Conservation (phyloP, 2,329 filamentous ascomycete species). For the Orbilia ellipsospora region DNA sequence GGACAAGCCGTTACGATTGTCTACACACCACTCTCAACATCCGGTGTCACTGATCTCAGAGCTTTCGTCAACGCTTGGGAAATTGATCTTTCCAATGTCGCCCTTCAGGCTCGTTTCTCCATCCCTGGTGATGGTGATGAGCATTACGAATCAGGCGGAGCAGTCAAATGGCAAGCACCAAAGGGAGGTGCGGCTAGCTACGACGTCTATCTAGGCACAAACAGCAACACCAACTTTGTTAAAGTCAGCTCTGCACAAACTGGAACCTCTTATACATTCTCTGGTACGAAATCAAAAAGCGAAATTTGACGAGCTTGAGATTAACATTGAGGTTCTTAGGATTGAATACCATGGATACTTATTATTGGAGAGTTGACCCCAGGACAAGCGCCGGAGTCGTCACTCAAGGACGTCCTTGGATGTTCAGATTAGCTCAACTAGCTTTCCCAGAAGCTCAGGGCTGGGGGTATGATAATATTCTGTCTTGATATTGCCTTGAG, state of each 20-base stretch:
- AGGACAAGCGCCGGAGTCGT: slow-evolving; percentile 56
- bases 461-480: slow-evolving; percentile 57
- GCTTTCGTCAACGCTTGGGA: slow-evolving; percentile 61
- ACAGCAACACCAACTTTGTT: slow-evolving; percentile 40
- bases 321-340: slow-evolving; percentile 24
- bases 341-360: slow-evolving; percentile 58
- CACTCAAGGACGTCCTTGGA: slow-evolving; percentile 59
- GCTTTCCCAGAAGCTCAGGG: slow-evolving; percentile 63
- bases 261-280: slow-evolving; percentile 20
- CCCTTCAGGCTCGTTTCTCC: slow-evolving; percentile 59
- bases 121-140: slow-evolving; percentile 60
- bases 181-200: slow-evolving; percentile 56
- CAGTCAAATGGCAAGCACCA: slow-evolving; percentile 59
- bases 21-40: slow-evolving; percentile 54
- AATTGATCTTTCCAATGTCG: slow-evolving; percentile 58
- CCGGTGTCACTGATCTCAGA: slow-evolving; percentile 52
- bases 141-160: slow-evolving; percentile 56
- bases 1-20: slow-evolving; percentile 59
- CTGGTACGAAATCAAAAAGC: background rate
- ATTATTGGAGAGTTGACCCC: slow-evolving; percentile 61
- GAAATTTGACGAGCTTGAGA: background rate
- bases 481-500: too few relatives aligned
- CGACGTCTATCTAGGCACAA: slow-evolving; percentile 59
- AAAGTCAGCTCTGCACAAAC: slow-evolving; percentile 53
- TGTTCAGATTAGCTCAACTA: slow-evolving; percentile 61